Evolutionary conservation across 352 stramenopile genomes (phyloP).

Genomic region (Nothophytophthora sp.): DNA sequence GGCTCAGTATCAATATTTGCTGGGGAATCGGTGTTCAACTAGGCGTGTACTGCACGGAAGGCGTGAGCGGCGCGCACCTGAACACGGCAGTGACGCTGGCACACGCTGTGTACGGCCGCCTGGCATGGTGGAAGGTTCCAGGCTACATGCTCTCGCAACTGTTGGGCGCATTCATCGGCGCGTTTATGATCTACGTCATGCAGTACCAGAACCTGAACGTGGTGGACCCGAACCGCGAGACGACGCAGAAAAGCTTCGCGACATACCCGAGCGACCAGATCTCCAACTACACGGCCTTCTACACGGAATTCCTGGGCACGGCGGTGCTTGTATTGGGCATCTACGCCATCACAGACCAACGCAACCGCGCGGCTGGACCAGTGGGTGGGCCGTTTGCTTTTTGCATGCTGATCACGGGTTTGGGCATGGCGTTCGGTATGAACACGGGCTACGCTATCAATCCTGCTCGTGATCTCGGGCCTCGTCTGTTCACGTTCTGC

Average conservation of each 20-base stretch:
- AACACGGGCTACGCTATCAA: slow-evolving; percentile 38
- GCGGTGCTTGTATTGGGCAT: slow-evolving; percentile 49
- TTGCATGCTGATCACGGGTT: slow-evolving; percentile 46
- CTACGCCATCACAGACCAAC: slow-evolving; percentile 46
- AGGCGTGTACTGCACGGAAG: slow-evolving; percentile 44
- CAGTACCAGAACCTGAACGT: slow-evolving; percentile 46
- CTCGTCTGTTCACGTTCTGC: slow-evolving; percentile 36
- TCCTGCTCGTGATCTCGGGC: slow-evolving; percentile 38
- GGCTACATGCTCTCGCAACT: slow-evolving; percentile 46
- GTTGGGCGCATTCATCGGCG: slow-evolving; percentile 37
- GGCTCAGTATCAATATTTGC: slow-evolving; percentile 54
- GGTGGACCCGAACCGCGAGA: slow-evolving; percentile 42
- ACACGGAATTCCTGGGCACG: slow-evolving; percentile 56
- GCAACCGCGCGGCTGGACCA: slow-evolving; percentile 38
- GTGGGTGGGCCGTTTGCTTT: slow-evolving; percentile 35
- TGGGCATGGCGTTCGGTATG: slow-evolving; percentile 60
- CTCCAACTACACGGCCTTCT: slow-evolving; percentile 47
- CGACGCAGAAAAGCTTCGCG: slow-evolving; percentile 34
- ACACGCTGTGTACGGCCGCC: slow-evolving; percentile 30
- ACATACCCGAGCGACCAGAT: slow-evolving; percentile 45
- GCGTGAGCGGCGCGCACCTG: slow-evolving; percentile 49
- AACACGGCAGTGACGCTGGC: slow-evolving; percentile 58
- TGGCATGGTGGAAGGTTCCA: slow-evolving; percentile 46
- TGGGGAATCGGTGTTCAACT: slow-evolving; percentile 52
- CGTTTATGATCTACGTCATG: slow-evolving; percentile 39